These are phyloP conservation scores for Ophiosphaerella narmari DNA, from an alignment of 2,329 filamentous ascomycete genomes.

Conservation along the genomic window DNA sequence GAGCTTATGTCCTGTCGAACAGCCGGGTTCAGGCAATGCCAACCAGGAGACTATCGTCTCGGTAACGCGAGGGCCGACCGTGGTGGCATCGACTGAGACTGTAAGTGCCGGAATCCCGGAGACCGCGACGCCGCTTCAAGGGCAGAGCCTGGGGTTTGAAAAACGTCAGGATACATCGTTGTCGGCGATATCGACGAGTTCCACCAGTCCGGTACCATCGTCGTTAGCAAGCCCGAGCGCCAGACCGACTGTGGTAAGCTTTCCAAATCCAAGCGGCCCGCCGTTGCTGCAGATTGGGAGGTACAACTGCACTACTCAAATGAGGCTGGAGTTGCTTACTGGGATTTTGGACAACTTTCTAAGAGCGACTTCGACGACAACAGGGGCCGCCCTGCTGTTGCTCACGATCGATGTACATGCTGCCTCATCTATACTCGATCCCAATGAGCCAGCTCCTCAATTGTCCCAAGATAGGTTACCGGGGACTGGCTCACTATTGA, in stretches of 20 bases:
- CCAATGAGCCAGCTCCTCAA: constrained; percentile 48
- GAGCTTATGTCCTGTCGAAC: constrained; percentile 64
- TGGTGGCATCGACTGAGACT: constrained; percentile 21
- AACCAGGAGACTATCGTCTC: constrained; percentile 6
- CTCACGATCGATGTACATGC: constrained; percentile 65
- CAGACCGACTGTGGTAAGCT: constrained; percentile 19
- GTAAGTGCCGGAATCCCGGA: constrained; percentile 21
- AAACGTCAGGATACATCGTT: constrained; percentile 16
- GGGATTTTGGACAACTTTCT: constrained; percentile 59
- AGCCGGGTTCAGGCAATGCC: constrained; percentile 43
- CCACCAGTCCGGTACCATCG: not conserved
- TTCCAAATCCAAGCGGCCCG: constrained; percentile 23
- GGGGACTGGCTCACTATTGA: constrained; percentile 49
- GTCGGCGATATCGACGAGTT: constrained; percentile 2
- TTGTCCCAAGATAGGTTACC: constrained; percentile 54
- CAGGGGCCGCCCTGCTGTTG: constrained; percentile 59
- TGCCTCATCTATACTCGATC: constrained; percentile 46
- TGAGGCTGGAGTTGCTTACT: constrained; percentile 58
- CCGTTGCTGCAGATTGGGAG: constrained; percentile 56
- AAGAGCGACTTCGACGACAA: constrained; percentile 56
- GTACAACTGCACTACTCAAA: constrained; percentile 57
- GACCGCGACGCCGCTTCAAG: constrained; percentile 7
- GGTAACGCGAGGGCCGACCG: constrained; percentile 15
- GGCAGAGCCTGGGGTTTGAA: constrained; percentile 3
- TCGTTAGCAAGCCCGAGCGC: constrained; percentile 13